Percentiles rank a stretch among this genome's conserved stretches.
These are phyloP conservation scores for Verticillium isaacii DNA, from an alignment of 2,329 filamentous ascomycete genomes.

Conservation along the genomic window DNA sequence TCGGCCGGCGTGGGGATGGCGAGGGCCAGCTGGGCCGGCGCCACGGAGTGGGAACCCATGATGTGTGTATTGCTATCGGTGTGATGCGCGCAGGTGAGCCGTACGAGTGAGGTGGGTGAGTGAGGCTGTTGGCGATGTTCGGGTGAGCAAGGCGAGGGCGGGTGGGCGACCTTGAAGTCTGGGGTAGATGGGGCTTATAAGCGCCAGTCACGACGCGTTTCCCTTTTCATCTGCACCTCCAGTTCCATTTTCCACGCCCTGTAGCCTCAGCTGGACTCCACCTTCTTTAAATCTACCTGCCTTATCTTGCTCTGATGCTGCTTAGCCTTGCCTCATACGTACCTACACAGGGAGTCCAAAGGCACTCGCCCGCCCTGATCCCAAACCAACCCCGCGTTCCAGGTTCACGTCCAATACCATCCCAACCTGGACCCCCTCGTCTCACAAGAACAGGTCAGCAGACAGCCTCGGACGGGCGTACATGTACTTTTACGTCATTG, in stretches of 20 bases:
- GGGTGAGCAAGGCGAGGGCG: background rate
- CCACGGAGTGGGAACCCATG: slow-evolving; percentile 1
- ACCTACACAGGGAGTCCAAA: too few species aligned
- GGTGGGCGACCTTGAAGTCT: background rate
- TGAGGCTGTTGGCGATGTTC: background rate
- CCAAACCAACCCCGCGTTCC: background rate
- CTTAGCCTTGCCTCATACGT: too few species aligned
- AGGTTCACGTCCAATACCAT: background rate
- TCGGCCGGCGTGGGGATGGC: slow-evolving; percentile 53
- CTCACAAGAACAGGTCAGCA: background rate
- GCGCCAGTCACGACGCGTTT: background rate
- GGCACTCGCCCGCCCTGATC: too few species aligned
- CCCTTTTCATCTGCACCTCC: background rate
- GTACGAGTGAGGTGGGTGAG: background rate
- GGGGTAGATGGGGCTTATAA: background rate
- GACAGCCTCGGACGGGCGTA: background rate
- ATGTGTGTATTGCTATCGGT: background rate
- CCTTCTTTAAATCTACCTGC: background rate
- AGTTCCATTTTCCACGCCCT: background rate
- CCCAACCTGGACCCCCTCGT: background rate
- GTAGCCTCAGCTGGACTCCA: background rate
- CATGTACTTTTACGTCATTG: background rate
- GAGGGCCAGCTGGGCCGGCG: slow-evolving; percentile 31
- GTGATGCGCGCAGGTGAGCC: background rate
- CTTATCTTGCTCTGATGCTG: background rate